A percentile compares a stretch with the other conserved stretches of the same genome.
These are phyloP conservation scores for Candida tropicalis DNA, from an alignment of 1,139 yeast genomes.

Conservation along the genomic window DNA sequence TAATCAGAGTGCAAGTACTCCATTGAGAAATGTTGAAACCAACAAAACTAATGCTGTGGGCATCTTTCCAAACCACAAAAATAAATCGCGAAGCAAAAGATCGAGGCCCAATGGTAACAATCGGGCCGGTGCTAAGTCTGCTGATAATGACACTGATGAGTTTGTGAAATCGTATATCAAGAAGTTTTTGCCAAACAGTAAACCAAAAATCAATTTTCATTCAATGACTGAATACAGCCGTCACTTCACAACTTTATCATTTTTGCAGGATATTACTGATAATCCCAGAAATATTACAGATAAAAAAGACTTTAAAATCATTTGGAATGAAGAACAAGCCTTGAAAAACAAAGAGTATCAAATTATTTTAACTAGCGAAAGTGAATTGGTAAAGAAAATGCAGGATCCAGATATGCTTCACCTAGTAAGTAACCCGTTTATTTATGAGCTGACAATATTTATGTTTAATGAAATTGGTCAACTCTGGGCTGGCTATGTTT, in stretches of 20 bases:
- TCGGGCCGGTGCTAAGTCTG: background rate
- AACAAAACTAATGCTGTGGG: too few species aligned
- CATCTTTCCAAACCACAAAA: too few species aligned
- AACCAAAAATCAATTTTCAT: slow-evolving; percentile 50
- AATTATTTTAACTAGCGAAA: slow-evolving; percentile 36
- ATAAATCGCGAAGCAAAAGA: too few species aligned
- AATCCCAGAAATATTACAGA: slow-evolving; percentile 35
- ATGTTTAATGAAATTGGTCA: slow-evolving; percentile 40
- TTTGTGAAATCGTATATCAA: slow-evolving; percentile 29
- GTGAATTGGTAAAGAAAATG: slow-evolving; percentile 43
- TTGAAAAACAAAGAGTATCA: slow-evolving; percentile 44
- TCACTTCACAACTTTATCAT: slow-evolving; percentile 62
- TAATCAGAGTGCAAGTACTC: too few species aligned
- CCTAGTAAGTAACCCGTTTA: slow-evolving; percentile 50
- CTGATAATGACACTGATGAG: slow-evolving; percentile 6
- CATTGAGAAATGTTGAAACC: too few species aligned
- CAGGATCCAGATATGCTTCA: slow-evolving; percentile 42
- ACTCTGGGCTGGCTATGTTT: slow-evolving; percentile 38
- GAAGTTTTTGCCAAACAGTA: slow-evolving; percentile 30
- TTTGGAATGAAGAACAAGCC: slow-evolving; percentile 54
- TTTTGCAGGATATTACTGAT: slow-evolving; percentile 60
- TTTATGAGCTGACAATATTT: slow-evolving; percentile 47
- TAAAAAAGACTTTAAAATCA: slow-evolving; percentile 42
- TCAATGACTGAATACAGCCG: slow-evolving; percentile 52
- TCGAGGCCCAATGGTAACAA: too few species aligned